These are phyloP conservation scores for Blastomyces silverae DNA, from an alignment of 2,329 filamentous ascomycete species.

Conservation along the genomic window DNA sequence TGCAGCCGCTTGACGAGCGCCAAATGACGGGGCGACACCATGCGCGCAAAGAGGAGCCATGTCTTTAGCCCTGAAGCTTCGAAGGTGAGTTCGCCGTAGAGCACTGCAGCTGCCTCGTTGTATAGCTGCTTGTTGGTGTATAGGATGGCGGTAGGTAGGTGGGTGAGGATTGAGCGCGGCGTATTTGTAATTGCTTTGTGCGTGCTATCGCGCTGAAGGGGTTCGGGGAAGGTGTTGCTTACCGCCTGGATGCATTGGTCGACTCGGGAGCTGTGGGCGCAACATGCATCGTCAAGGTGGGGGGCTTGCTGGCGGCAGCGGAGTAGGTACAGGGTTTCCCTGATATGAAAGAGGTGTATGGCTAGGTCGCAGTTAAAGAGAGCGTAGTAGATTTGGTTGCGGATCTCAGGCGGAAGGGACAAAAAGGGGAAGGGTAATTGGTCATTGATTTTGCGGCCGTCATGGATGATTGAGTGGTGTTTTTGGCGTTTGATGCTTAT, in stretches of 20 bases:
- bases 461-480: not conserved
- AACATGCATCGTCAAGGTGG: conserved; percentile 29
- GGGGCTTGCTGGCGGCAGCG: conserved; percentile 26
- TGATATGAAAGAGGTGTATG: conserved; percentile 34
- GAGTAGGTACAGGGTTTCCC: conserved; percentile 33
- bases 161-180: not conserved
- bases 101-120: conserved; percentile 28
- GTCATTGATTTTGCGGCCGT: not conserved
- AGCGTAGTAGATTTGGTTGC: conserved; percentile 35
- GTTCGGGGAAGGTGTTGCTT: conserved; percentile 23
- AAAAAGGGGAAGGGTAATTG: conserved; percentile 16
- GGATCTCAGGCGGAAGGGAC: conserved; percentile 33
- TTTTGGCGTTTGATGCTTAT: not conserved
- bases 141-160: conserved; percentile 24
- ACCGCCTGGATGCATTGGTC: conserved; percentile 29
- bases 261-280: conserved; percentile 30
- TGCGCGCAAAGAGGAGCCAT: conserved; percentile 31
- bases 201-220: not conserved
- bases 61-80: conserved; percentile 36
- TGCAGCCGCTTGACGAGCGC: conserved; percentile 15
- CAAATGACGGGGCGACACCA: conserved; percentile 23
- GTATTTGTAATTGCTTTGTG: not conserved
- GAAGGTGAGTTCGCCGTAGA: conserved; percentile 30
- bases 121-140: conserved; percentile 34
- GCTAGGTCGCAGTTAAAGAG: conserved; percentile 31